These are phyloP conservation scores for Teunomyces atbi DNA, from an alignment of 805 yeast genomes.

Conservation along the genomic window DNA sequence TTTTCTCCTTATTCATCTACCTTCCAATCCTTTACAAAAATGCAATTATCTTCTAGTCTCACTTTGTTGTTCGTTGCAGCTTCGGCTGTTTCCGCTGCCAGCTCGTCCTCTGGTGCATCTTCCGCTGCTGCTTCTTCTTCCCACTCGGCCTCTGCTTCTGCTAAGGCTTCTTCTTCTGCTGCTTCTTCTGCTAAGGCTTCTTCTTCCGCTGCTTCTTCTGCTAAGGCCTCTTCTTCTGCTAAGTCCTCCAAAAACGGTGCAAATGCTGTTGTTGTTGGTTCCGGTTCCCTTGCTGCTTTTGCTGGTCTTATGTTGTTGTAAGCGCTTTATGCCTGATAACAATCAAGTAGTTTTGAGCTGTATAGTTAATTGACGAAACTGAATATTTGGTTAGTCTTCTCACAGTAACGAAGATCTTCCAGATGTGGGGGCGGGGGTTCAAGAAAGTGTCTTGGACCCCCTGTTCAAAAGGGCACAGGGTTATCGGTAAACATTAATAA, in stretches of 20 bases:
- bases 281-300: slow-evolving; percentile 23
- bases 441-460: too few species aligned
- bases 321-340: neutral
- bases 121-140: slow-evolving; percentile 7
- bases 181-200: slow-evolving; percentile 12
- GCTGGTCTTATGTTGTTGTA: slow-evolving; percentile 28
- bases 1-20: too few species aligned
- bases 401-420: neutral
- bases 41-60: slow-evolving; percentile 15
- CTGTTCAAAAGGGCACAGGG: too few species aligned
- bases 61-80: slow-evolving; percentile 7
- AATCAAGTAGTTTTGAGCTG: neutral
- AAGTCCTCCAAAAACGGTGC: slow-evolving; percentile 10
- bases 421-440: too few species aligned
- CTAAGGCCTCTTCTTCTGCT: slow-evolving; percentile 5
- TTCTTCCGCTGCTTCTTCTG: slow-evolving; percentile 16
- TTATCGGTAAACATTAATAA: too few species aligned
- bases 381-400: neutral
- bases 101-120: slow-evolving; percentile 10
- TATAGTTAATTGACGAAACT: neutral
- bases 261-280: slow-evolving; percentile 13
- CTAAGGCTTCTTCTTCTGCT: slow-evolving; percentile 11
- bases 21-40: slow-evolving; percentile 4
- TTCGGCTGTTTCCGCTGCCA: slow-evolving; percentile 10
- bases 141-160: slow-evolving; percentile 7